phyloP scores from a whole-genome alignment of 352 stramenopile species.

The Bremia lactucae region DNA sequence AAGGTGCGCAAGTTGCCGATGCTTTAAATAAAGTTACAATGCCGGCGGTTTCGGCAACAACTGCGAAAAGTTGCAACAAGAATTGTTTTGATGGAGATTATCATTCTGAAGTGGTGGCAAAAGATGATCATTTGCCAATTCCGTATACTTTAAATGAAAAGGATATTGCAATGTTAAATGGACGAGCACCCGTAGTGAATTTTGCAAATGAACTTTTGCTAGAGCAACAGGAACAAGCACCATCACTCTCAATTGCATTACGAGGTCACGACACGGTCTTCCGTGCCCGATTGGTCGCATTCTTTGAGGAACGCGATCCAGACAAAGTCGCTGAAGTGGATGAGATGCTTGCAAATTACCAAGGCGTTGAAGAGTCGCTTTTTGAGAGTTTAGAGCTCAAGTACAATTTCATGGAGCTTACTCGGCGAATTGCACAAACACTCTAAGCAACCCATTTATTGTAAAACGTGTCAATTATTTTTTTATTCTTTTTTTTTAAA shows the following conservation, averaged over 20 bases:
- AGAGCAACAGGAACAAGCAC: slow-evolving; percentile 4
- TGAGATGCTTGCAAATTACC: slow-evolving; percentile 67
- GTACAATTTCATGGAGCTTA: slow-evolving; percentile 68
- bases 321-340: slow-evolving; percentile 55
- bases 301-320: slow-evolving; percentile 60
- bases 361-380: slow-evolving; percentile 56
- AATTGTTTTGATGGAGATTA: no score
- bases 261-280: no score
- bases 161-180: slow-evolving; percentile 70
- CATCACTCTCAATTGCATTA: slow-evolving; percentile 11
- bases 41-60: no score
- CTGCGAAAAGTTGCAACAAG: no score
- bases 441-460: slow-evolving; percentile 20
- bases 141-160: slow-evolving; percentile 60
- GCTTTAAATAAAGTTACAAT: no score
- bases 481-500: neutral
- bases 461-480: no score
- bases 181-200: slow-evolving; percentile 5
- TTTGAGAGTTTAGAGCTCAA: slow-evolving; percentile 80
- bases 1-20: no score
- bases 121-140: slow-evolving; percentile 10
- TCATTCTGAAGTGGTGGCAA: no score
- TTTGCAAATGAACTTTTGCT: neutral
- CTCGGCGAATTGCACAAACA: slow-evolving; percentile 29
- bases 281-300: slow-evolving; percentile 38